Conservation (phyloP, 2,329 filamentous ascomycete genomes). For the Sphaceloma murrayae region DNA sequence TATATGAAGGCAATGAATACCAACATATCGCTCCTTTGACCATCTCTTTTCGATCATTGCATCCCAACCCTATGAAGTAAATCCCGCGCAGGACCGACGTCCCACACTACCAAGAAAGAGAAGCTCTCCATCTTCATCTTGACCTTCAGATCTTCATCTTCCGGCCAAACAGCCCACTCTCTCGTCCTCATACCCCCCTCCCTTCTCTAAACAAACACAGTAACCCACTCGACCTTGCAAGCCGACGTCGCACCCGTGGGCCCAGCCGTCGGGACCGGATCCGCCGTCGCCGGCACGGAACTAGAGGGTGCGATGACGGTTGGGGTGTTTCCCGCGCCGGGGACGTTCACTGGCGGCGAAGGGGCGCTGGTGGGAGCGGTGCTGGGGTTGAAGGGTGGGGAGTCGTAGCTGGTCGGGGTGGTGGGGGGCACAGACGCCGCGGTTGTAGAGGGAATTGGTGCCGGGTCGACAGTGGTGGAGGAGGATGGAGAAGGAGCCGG, state of each 20-base stretch:
- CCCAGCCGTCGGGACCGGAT: neutral
- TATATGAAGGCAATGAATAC: no score
- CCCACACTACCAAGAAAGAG: no score
- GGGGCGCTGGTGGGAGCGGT: neutral
- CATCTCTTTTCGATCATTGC: no score
- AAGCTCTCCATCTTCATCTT: neutral
- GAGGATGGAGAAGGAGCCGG: neutral
- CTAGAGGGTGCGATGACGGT: neutral
- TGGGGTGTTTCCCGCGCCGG: slow-evolving; percentile 2
- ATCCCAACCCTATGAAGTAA: no score
- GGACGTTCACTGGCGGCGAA: slow-evolving; percentile 4
- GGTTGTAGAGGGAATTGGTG: neutral
- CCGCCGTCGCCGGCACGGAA: neutral
- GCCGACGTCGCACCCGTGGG: neutral
- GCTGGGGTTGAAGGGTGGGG: slow-evolving; percentile 6
- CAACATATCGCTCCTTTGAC: no score
- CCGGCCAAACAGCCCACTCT: no score
- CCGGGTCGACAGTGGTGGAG: slow-evolving; percentile 2
- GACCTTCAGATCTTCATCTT: neutral
- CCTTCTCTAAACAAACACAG: slow-evolving; percentile 1
- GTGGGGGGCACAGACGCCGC: no score
- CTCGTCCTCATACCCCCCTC: neutral
- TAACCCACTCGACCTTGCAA: slow-evolving; percentile 5
- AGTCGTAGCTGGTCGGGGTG: slow-evolving; percentile 9
- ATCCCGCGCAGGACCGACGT: no score